Evolutionary conservation across 108 stramenopile species (phyloP), one percentile per base, ranked within the genome.

Genomic region (Pseudonitzschia multiseries): DNA sequence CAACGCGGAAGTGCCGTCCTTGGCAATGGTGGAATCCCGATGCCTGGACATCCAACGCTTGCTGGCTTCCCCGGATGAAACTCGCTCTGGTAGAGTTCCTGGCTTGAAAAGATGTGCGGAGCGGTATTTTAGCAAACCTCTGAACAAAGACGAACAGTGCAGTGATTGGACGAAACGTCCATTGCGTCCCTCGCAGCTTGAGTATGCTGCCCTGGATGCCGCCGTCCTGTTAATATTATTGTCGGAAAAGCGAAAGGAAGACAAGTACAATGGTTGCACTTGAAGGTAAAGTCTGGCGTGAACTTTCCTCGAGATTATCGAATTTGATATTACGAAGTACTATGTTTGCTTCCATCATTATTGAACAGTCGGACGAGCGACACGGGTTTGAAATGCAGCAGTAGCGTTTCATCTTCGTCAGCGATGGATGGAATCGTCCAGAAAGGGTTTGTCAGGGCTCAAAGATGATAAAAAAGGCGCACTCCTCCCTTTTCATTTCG

Each of bases 141-240:
- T 83, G 12, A 75, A 52, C 18, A 83, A 83, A 33, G 53, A 65
- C 12, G 71, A 86, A 27, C 86, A 86, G 71, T 81, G 83, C 52
- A 75, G 75, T 26, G 79, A 80, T 28, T 86, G 85, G 85, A 53
- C 41, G 20, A 10, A 65, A 21, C 62, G 85, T 18, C 85, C 85
- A 32, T 53, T 86, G 41, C 33, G 72, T 2, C 27, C 24, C 43
- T 41, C 57, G 1, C 85, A 86, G 69, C 36, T 81, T 1, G 53
- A 86, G 48, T 86, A 86, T 67, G 85, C 85, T 24, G 74, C 68
- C 17, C 43, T 86, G 56, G 85, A 86, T 81, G 81, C 81, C 42
- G 80, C 74, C 21, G 42, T 86, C 12, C 51, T 82, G 20, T 57
- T 80, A 0, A 27, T 53, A 13, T 57, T 86, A 21, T 28, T 86